Percentiles rank a stretch among this genome's conserved stretches.
These are phyloP conservation scores for Mediolabrus comicus DNA, from an alignment of 108 stramenopile genomes.

Conservation along the genomic window DNA sequence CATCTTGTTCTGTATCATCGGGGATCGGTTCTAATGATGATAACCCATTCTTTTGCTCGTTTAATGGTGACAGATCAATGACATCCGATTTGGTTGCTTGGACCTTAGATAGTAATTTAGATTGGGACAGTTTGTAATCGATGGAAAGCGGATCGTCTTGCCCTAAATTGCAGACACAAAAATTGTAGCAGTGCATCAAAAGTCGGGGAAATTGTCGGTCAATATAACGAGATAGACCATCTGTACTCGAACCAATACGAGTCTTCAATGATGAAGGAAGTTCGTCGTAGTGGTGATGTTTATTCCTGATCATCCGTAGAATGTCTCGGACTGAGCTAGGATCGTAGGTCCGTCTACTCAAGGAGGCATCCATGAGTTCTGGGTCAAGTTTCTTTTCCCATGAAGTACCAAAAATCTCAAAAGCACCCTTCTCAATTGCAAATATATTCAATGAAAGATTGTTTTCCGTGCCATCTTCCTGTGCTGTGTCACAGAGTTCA, in stretches of 20 bases:
- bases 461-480: conserved; percentile 6
- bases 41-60: not conserved
- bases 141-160: conserved; percentile 55
- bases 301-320: conserved; percentile 92
- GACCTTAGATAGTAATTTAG: not conserved
- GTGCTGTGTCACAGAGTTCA: conserved; percentile 55
- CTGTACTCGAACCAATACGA: conserved; percentile 51
- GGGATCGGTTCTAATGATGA: conserved; percentile 25
- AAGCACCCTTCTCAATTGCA: conserved; percentile 80
- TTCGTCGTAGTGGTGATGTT: conserved; percentile 94
- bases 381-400: conserved; percentile 86
- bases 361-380: conserved; percentile 77
- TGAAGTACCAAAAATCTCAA: conserved; percentile 76
- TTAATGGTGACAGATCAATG: conserved; percentile 1
- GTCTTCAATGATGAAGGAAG: conserved; percentile 65
- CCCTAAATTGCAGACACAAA: conserved; percentile 50
- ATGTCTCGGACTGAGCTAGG: conserved; percentile 86
- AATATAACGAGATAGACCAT: conserved; percentile 78
- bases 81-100: not conserved
- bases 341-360: conserved; percentile 89
- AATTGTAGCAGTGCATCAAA: conserved; percentile 87
- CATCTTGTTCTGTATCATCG: conserved; percentile 13
- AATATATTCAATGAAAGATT: conserved; percentile 40
- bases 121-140: conserved; percentile 54
- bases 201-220: conserved; percentile 78